Conservation (phyloP, 2,329 filamentous ascomycete species). For the Ascochyta rabiei region DNA sequence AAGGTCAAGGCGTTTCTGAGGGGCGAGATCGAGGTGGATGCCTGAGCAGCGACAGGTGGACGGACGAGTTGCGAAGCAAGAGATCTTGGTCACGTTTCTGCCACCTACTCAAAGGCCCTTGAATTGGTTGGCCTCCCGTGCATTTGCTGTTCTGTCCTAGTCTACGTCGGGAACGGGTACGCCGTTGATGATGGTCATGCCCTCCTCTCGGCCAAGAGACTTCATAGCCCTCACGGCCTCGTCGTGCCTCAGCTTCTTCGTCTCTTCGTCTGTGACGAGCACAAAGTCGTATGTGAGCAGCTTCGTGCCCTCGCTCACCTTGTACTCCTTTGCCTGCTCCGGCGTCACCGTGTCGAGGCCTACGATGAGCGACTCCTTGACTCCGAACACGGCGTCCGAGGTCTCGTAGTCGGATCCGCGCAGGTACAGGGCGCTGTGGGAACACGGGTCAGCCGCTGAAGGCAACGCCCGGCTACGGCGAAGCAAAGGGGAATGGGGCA, state of each 20-base stretch:
- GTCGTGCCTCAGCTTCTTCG: constrained; percentile 67
- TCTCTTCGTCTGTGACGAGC: constrained; percentile 73
- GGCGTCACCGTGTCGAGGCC: constrained; percentile 34
- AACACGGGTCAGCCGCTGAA: background rate
- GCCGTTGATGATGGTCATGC: constrained; percentile 76
- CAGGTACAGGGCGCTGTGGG: constrained; percentile 72
- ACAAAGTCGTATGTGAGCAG: constrained; percentile 78
- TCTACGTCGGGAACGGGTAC: constrained; percentile 75
- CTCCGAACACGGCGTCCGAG: constrained; percentile 84
- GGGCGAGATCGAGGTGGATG: constrained; percentile 24
- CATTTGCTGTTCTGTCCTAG: constrained; percentile 31
- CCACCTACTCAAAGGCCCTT: constrained; percentile 6
- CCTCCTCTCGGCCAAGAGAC: constrained; percentile 63
- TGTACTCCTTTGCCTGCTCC: constrained; percentile 52
- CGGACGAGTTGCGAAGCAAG: too few species aligned
- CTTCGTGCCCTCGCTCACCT: constrained; percentile 66
- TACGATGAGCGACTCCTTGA: constrained; percentile 74
- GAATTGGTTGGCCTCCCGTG: constrained; percentile 10
- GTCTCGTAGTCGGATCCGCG: constrained; percentile 81
- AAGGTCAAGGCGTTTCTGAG: constrained; percentile 59
- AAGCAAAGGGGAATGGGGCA: constrained; percentile 33
- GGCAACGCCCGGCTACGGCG: background rate
- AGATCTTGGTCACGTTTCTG: background rate
- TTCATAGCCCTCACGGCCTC: constrained; percentile 71
- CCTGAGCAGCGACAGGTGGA: background rate